Percentiles rank a stretch among this genome's conserved stretches.
phyloP scores from a whole-genome alignment of 768 basidiomycete species.

The Hemileccinum impolitum region DNA sequence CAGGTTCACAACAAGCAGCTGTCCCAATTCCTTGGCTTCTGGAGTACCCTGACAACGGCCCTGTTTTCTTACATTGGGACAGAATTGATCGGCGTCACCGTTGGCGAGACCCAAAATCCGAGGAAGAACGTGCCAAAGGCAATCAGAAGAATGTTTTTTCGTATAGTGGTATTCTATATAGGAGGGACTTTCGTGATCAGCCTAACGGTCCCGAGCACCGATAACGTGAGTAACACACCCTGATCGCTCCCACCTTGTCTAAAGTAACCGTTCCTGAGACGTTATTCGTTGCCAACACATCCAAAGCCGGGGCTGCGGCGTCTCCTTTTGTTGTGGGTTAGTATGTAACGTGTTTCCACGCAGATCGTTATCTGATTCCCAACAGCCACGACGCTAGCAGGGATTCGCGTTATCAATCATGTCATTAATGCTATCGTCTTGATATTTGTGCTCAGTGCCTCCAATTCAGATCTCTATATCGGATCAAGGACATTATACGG shows the following conservation, averaged over 20 bases:
- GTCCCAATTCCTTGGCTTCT: constrained; percentile 32
- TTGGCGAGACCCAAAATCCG: constrained; percentile 40
- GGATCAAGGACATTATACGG: constrained; percentile 47
- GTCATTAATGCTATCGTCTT: constrained; percentile 39
- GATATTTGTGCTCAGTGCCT: constrained; percentile 42
- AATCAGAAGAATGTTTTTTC: constrained; percentile 39
- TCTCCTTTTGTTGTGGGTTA: constrained; percentile 43
- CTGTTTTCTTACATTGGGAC: constrained; percentile 38
- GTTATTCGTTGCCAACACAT: constrained; percentile 25
- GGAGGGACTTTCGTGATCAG: constrained; percentile 39
- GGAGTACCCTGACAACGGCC: constrained; percentile 29
- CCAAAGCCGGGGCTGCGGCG: constrained; percentile 29
- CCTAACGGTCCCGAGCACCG: constrained; percentile 38
- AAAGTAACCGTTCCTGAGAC: constrained; percentile 16
- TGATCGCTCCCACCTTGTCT: constrained; percentile 10
- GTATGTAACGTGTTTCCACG: constrained; percentile 19
- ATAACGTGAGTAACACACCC: constrained; percentile 29
- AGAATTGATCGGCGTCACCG: constrained; percentile 37
- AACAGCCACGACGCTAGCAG: constrained; percentile 37
- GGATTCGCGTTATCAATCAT: constrained; percentile 45
- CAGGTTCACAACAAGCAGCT: constrained; percentile 35
- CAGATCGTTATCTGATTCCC: constrained; percentile 8
- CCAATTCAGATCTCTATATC: constrained; percentile 63
- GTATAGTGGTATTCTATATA: constrained; percentile 31
- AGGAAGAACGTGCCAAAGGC: constrained; percentile 40